Evolutionary conservation across 2,329 filamentous ascomycete species (phyloP), one percentile per base, ranked within the genome.

Genomic region (Talaromyces sp.): DNA sequence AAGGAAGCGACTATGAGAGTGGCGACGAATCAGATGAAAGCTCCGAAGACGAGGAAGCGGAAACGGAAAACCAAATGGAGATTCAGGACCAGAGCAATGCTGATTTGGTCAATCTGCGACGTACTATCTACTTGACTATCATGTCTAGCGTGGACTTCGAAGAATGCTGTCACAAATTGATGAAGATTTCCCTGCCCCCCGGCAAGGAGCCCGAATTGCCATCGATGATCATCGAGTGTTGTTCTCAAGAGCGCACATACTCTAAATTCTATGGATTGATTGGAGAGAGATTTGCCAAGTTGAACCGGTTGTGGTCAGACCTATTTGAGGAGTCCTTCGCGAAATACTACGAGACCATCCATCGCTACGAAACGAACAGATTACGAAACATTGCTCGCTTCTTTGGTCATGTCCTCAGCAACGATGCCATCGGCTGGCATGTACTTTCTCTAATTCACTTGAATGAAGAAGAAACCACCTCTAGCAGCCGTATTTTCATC

Each of bases 31-130:
- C 84, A 1, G 83, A 82, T 2, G 86, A 84, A 9, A 86, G 86
- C 18, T 89, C 83, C 9, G 85, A 85, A 2, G 81, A 89, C n/a
- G 89, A 87, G 63, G 89, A 93, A 63, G 88, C 90, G 46, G 83
- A 89, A 66, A 88, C 95, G 73, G 87, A 91, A 66, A 89, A 89
- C 72, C 89, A 89, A 21, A 83, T 98, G 76, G 95, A 99, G 75
- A 96, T 99, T 80, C 96, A 98, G 78, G 95, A 99, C 72, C 92
- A 96, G 79, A 96, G 90, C 66, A 99, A 99, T 71, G 93, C 93
- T 0, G 93, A 99, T 75, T 84, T 99, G 14, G 92, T 98, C 73
- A 96, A 96, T 72, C 82, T 99, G 58, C 89, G 95, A 64, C 86
- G 92, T 71, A 96, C 91, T 6, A 99, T 98, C 69, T 99, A 99